Base-by-base conservation (phyloP, 1,139 yeast genomes). In the Schwanniomyces etchellsii region DNA sequence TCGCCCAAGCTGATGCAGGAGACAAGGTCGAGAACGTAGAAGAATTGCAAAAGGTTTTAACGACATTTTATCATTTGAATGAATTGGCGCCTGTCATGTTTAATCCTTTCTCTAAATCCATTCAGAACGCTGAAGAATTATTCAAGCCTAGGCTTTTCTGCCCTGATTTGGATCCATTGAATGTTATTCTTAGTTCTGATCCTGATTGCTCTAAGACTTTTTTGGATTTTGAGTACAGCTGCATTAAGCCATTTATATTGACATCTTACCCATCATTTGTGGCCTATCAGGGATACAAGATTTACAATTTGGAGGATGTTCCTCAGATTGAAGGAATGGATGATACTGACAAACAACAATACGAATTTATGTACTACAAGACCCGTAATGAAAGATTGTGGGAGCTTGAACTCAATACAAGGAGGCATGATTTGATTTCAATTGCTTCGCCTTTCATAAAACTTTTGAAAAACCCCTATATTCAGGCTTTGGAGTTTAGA, bases 121-220 rank as follows among this genome's bases (percentile, higher is more conserved):
- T 78, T 35, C 54, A 81, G 77, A 77, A 81, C 44, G 64, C 70
- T 32, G 66, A 61, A 6, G 77, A 77, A 34, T 60, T 88, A 31
- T 71, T 83, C 48, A 70, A 77, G 35, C 93, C 96, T 36, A 74
- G 91, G 47, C 60, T 91, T 33, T 75, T 62, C 42, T 70, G 78
- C 39, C 93, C 96, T 5, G 97, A 91, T 52, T 63, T 91, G 45
- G 94, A 86, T 53, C 97, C 98, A 18, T 68, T 88, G 71, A 91
- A 91, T 51, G 84, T 85, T 13, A 64, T 89, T 26, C 56, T 71
- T 15, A 59, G 58, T 29, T 13, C 26, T 10, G 57, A 64, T 13
- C 65, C 62, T 12, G 62, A 60, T 11, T 54, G 47, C 12, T 52
- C 51, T 13, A 65, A 70, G 6, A 70, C 64, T 45, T 76, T 88